phyloP scores from a whole-genome alignment of 2,329 filamentous ascomycete species.

The Zopfia rhizophila region DNA sequence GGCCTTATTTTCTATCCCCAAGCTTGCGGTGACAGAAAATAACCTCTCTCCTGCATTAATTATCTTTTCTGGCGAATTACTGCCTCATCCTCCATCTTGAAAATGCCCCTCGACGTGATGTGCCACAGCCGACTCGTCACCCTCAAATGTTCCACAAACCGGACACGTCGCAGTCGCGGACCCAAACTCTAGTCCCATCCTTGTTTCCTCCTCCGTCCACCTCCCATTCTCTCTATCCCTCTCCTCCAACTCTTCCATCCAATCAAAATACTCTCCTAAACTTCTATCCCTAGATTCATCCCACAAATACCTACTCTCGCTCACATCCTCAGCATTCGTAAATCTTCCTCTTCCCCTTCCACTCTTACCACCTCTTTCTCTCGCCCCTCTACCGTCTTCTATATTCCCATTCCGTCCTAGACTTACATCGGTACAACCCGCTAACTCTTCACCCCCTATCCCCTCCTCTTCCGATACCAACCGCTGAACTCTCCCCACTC shows the following conservation, averaged over 20 bases:
- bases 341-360: conserved; percentile 22
- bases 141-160: conserved; percentile 73
- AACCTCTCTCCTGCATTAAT: too few species aligned
- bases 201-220: conserved; percentile 18
- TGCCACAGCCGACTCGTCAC: conserved; percentile 74
- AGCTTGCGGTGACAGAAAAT: too few species aligned
- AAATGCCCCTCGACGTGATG: conserved; percentile 74
- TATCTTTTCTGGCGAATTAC: too few species aligned
- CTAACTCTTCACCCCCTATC: conserved; percentile 35
- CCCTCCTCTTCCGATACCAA: conserved; percentile 54
- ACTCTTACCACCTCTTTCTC: conserved; percentile 4
- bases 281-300: conserved; percentile 31
- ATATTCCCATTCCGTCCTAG: conserved; percentile 40
- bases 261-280: conserved; percentile 26
- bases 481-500: conserved; percentile 78
- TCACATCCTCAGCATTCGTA: conserved; percentile 38
- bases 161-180: conserved; percentile 63
- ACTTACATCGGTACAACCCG: conserved; percentile 32
- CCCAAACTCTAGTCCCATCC: conserved; percentile 23
- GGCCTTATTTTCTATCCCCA: too few species aligned
- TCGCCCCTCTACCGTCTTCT: background rate
- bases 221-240: conserved; percentile 37
- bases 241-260: conserved; percentile 39
- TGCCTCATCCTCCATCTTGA: conserved; percentile 16
- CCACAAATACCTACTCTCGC: conserved; percentile 43